Conservation (phyloP, 1,284 basidiomycete species). For the Coniophora puteana region DNA sequence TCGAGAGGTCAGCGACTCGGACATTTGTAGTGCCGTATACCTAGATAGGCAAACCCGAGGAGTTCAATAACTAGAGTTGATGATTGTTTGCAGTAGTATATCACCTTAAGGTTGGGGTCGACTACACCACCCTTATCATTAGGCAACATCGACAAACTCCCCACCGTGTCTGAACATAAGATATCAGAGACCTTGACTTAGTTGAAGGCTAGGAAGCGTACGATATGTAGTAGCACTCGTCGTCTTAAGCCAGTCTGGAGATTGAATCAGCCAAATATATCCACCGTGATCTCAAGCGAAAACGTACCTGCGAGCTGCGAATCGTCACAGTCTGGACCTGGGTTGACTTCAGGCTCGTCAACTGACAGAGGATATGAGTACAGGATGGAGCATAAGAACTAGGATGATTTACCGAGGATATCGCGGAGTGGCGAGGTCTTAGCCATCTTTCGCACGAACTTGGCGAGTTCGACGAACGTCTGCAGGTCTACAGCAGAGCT, state of each 20-base stretch:
- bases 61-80: background rate
- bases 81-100: background rate
- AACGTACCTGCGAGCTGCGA: constrained; percentile 11
- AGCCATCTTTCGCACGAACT: constrained; percentile 33
- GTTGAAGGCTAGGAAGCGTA: background rate
- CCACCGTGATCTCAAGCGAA: background rate
- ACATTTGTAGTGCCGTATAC: constrained; percentile 29
- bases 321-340: constrained; percentile 17
- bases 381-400: background rate
- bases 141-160: constrained; percentile 49
- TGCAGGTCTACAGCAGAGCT: constrained; percentile 17
- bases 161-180: constrained; percentile 19
- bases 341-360: constrained; percentile 13
- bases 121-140: constrained; percentile 52
- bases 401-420: constrained; percentile 6
- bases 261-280: background rate
- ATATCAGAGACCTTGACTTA: background rate
- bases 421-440: constrained; percentile 25
- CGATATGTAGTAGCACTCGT: constrained; percentile 10
- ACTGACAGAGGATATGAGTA: background rate
- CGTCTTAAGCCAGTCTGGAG: constrained; percentile 14
- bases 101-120: constrained; percentile 43
- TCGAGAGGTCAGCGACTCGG: constrained; percentile 26
- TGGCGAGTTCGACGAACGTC: constrained; percentile 35
- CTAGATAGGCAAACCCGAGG: constrained; percentile 7